These are phyloP conservation scores for Saccharomycopsis amapae DNA, from an alignment of 805 yeast species.

Conservation along the genomic window DNA sequence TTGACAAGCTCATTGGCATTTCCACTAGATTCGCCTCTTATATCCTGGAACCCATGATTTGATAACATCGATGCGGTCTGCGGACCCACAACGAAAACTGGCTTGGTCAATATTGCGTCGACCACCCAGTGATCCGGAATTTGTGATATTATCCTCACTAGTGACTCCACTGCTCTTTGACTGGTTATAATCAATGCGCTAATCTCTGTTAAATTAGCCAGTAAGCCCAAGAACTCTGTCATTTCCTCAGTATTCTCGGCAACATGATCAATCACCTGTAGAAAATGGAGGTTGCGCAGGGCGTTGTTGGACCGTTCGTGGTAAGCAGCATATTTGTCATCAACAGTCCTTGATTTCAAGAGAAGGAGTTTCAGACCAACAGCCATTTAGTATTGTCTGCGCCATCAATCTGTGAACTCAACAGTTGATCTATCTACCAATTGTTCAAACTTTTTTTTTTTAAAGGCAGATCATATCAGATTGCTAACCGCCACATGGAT, in stretches of 20 bases:
- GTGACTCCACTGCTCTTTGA: conserved; percentile 77
- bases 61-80: conserved; percentile 61
- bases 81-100: conserved; percentile 86
- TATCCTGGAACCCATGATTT: conserved; percentile 39
- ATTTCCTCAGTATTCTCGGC: background rate
- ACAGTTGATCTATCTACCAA: too few species aligned
- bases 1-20: conserved; percentile 70
- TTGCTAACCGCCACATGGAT: too few species aligned
- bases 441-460: too few species aligned
- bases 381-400: too few species aligned
- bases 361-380: too few species aligned
- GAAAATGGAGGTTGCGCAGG: conserved; percentile 49
- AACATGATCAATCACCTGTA: conserved; percentile 65
- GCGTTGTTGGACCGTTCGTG: too few species aligned
- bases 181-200: conserved; percentile 72
- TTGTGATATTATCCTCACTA: background rate
- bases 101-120: conserved; percentile 31
- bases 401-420: too few species aligned
- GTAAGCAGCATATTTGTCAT: too few species aligned
- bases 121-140: background rate
- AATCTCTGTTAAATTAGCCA: conserved; percentile 26
- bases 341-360: too few species aligned
- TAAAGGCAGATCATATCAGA: too few species aligned
- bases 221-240: background rate
- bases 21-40: conserved; percentile 44